These are phyloP conservation scores for Monilinia laxa DNA, from an alignment of 2,329 filamentous ascomycete genomes.

Conservation along the genomic window DNA sequence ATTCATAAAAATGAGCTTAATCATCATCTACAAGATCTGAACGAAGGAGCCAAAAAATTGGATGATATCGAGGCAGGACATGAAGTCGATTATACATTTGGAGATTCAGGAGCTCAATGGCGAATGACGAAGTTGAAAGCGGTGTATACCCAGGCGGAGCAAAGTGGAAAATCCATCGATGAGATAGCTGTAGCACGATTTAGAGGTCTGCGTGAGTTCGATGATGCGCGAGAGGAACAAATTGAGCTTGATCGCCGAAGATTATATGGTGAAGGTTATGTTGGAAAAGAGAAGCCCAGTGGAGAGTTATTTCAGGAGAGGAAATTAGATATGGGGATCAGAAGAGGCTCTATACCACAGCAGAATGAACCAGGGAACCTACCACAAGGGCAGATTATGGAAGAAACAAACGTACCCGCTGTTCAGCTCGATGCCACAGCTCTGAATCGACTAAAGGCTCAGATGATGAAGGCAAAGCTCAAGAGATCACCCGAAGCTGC, in stretches of 20 bases:
- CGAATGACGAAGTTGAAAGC: slow-evolving; percentile 92
- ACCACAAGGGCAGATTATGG: slow-evolving; percentile 57
- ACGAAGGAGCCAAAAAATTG: slow-evolving; percentile 52
- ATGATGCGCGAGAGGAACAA: slow-evolving; percentile 90
- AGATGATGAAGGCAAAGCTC: slow-evolving; percentile 94
- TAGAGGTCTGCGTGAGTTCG: slow-evolving; percentile 79
- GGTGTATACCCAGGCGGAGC: slow-evolving; percentile 77
- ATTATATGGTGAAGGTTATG: slow-evolving; percentile 81
- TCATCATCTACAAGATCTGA: slow-evolving; percentile 59
- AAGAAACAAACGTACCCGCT: slow-evolving; percentile 52
- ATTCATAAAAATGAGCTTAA: slow-evolving; percentile 83
- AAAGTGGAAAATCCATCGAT: slow-evolving; percentile 70
- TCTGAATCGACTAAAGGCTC: slow-evolving; percentile 85
- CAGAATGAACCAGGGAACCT: slow-evolving; percentile 40
- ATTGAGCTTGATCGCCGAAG: slow-evolving; percentile 82
- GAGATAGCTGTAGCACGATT: slow-evolving; percentile 81
- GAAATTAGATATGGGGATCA: slow-evolving; percentile 57
- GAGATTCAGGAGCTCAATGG: slow-evolving; percentile 88
- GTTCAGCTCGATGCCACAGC: slow-evolving; percentile 69
- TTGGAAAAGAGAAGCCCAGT: slow-evolving; percentile 80
- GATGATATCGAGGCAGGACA: slow-evolving; percentile 56
- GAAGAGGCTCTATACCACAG: slow-evolving; percentile 41
- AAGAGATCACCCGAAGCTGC: slow-evolving; percentile 72
- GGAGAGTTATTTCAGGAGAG: slow-evolving; percentile 84
- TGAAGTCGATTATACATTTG: slow-evolving; percentile 79